Evolutionary conservation across 176 grass and related monocot genomes (phyloP).

Genomic region (Echinochloa phyllopogon): DNA sequence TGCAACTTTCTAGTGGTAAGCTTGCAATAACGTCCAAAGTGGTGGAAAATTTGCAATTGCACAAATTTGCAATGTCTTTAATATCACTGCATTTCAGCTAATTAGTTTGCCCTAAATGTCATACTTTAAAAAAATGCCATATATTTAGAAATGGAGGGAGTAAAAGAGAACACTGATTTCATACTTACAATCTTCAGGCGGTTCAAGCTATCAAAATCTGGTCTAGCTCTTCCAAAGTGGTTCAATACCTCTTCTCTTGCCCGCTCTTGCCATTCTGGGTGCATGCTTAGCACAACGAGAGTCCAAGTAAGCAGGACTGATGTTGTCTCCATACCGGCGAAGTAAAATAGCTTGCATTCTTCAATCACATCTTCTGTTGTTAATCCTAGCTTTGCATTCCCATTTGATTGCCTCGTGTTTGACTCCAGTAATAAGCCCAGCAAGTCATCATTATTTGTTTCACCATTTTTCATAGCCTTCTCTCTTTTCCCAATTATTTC

Average conservation of each 20-base stretch:
- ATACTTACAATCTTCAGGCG: constrained; percentile 79
- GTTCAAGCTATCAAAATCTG: constrained; percentile 62
- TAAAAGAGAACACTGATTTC: neutral
- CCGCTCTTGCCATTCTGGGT: constrained; percentile 73
- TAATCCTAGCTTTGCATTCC: constrained; percentile 53
- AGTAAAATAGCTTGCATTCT: constrained; percentile 94
- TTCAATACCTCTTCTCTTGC: constrained; percentile 83
- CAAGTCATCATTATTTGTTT: constrained; percentile 54
- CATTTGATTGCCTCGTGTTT: constrained; percentile 53
- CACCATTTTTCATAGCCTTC: constrained; percentile 46
- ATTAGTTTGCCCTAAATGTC: too few relatives aligned
- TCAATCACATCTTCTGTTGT: constrained; percentile 70
- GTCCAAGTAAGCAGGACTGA: constrained; percentile 89
- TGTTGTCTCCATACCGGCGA: constrained; percentile 84
- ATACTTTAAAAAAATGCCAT: too few relatives aligned
- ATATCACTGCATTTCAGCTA: neutral
- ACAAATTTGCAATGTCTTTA: neutral
- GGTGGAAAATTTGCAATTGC: neutral
- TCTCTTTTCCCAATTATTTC: constrained; percentile 71
- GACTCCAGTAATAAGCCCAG: constrained; percentile 80
- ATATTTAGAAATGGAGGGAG: neutral
- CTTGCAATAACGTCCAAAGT: neutral
- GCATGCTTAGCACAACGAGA: constrained; percentile 68
- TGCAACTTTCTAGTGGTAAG: neutral
- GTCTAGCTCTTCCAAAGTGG: constrained; percentile 55